A percentile compares a stretch with the other conserved stretches of the same genome.
These are phyloP conservation scores for Acer yangbiense DNA, from an alignment of 345 rosid species.

Conservation along the genomic window DNA sequence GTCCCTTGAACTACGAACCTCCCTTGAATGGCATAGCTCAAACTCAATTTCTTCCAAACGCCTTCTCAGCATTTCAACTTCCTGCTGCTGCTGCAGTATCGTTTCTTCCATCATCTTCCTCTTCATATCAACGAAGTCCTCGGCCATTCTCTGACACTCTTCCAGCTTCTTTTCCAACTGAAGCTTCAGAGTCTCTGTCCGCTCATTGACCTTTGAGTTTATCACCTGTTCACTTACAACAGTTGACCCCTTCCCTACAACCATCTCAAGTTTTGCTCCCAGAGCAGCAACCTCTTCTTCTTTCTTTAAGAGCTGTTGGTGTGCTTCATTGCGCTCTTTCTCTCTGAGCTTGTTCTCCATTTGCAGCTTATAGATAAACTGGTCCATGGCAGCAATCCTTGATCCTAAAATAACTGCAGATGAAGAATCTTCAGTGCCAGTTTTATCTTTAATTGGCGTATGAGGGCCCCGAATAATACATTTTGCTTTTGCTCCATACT, in stretches of 20 bases:
- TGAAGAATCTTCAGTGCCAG: constrained; percentile 61
- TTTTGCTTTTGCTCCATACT: constrained; percentile 98
- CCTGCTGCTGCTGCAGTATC: constrained; percentile 85
- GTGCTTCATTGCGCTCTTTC: constrained; percentile 77
- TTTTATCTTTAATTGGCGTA: constrained; percentile 67
- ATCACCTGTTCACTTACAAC: constrained; percentile 71
- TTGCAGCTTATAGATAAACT: constrained; percentile 79
- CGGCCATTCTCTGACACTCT: constrained; percentile 81
- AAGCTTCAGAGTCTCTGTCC: constrained; percentile 46
- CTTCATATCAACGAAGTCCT: constrained; percentile 80
- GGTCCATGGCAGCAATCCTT: constrained; percentile 89
- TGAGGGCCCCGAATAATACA: constrained; percentile 91
- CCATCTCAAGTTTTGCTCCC: constrained; percentile 43
- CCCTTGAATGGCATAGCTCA: constrained; percentile 46
- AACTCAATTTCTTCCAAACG: constrained; percentile 77
- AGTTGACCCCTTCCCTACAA: constrained; percentile 52
- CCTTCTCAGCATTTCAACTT: constrained; percentile 78
- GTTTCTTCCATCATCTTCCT: constrained; percentile 95
- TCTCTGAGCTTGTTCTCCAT: constrained; percentile 83
- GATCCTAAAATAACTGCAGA: constrained; percentile 66
- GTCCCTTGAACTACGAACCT: constrained; percentile 35
- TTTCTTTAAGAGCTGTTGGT: constrained; percentile 70
- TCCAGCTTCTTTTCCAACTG: constrained; percentile 77
- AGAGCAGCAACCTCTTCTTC: constrained; percentile 78
- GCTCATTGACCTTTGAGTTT: constrained; percentile 69